These are phyloP conservation scores for Hydnum rufescens DNA, from an alignment of 768 basidiomycete genomes.

Conservation along the genomic window DNA sequence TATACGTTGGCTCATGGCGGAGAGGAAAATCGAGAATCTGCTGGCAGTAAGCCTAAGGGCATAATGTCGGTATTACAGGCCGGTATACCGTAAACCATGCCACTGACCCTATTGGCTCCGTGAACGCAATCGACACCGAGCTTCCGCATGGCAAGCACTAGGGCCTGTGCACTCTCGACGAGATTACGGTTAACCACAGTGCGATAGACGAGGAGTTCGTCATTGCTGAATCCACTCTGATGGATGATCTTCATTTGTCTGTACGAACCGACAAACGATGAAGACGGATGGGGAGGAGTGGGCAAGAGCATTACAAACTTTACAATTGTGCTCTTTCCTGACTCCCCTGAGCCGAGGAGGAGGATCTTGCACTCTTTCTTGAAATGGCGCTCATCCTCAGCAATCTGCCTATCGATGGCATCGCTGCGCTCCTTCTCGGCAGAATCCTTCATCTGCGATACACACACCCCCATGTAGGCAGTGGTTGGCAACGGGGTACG, in stretches of 20 bases:
- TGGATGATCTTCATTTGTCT: slow-evolving; percentile 99
- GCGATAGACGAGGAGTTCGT: slow-evolving; percentile 63
- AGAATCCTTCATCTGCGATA: too few relatives aligned
- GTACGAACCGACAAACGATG: too few relatives aligned
- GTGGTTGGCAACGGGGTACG: not conserved
- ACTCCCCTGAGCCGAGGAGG: slow-evolving; percentile 61
- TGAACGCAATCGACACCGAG: not conserved
- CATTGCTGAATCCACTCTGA: slow-evolving; percentile 65
- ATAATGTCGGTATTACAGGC: not conserved
- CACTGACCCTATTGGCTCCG: not conserved
- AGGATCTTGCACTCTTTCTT: slow-evolving; percentile 28
- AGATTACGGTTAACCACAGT: slow-evolving; percentile 72
- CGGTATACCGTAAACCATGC: not conserved
- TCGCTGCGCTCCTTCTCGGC: not conserved
- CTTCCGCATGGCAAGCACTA: not conserved
- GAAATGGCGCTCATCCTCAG: slow-evolving; percentile 24
- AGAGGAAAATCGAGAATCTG: not conserved
- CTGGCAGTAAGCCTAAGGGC: not conserved
- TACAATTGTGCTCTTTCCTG: slow-evolving; percentile 87
- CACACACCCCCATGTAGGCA: slow-evolving; percentile 2
- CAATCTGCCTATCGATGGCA: slow-evolving; percentile 18
- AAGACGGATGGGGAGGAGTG: too few relatives aligned
- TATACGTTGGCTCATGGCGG: slow-evolving; percentile 4
- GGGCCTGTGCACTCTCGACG: slow-evolving; percentile 57
- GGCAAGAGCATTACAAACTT: too few relatives aligned